phyloP scores from a whole-genome alignment of 768 basidiomycete species.

The Chalciporus piperatus region DNA sequence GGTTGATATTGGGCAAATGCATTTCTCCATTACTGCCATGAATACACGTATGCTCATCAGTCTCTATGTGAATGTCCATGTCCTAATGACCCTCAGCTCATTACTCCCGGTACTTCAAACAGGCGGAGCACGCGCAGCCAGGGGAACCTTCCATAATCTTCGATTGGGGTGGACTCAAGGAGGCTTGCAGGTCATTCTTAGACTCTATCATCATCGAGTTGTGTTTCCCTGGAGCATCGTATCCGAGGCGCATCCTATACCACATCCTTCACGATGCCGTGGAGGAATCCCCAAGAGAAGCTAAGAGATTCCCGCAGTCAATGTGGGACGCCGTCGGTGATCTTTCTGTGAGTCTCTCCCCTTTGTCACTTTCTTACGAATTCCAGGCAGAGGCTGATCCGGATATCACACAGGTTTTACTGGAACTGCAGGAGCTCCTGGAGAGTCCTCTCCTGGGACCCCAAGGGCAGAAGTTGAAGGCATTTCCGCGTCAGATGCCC shows the following conservation, averaged over 20 bases:
- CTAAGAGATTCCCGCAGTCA: conserved; percentile 72
- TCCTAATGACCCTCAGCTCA: conserved; percentile 47
- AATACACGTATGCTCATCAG: conserved; percentile 56
- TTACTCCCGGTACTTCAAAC: conserved; percentile 70
- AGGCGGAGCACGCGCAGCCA: conserved; percentile 33
- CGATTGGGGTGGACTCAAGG: conserved; percentile 59
- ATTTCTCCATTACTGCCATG: conserved; percentile 67
- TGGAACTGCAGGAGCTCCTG: conserved; percentile 65
- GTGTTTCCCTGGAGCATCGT: conserved; percentile 67
- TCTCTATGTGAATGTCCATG: not conserved
- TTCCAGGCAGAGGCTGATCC: not conserved
- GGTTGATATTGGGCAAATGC: conserved; percentile 58
- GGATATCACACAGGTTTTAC: conserved; percentile 44
- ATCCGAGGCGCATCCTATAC: conserved; percentile 64
- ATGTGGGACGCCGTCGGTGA: conserved; percentile 84
- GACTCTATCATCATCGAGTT: conserved; percentile 84
- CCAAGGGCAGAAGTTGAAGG: conserved; percentile 53
- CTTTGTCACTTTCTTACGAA: conserved; percentile 40
- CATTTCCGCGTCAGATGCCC: conserved; percentile 49
- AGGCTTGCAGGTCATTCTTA: conserved; percentile 71
- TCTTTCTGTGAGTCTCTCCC: conserved; percentile 57
- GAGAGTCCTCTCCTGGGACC: conserved; percentile 59
- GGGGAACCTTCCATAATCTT: conserved; percentile 58
- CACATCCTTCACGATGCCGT: conserved; percentile 68
- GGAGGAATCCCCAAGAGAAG: conserved; percentile 69